Evolutionary conservation across 1,139 yeast genomes (phyloP).

Genomic region (Candida tropicalis): DNA sequence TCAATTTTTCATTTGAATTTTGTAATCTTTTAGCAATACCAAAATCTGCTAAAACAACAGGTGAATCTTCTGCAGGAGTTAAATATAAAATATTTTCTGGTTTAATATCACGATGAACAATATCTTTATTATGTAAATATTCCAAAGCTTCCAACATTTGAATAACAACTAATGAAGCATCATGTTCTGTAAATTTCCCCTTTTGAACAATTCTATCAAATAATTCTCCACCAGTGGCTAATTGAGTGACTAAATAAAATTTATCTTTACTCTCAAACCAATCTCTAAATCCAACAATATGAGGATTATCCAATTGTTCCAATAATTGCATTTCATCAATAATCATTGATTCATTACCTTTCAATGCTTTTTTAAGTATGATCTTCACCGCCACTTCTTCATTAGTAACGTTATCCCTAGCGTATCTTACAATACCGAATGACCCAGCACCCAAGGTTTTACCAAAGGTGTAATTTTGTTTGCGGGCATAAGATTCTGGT

Average conservation of each 20-base stretch:
- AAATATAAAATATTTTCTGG: slow-evolving; percentile 85
- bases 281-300: slow-evolving; percentile 80
- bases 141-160: slow-evolving; percentile 75
- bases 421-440: slow-evolving; percentile 85
- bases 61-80: slow-evolving; percentile 54
- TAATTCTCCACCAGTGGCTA: slow-evolving; percentile 91
- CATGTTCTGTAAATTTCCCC: slow-evolving; percentile 83
- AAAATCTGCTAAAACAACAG: slow-evolving; percentile 84
- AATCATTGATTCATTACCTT: slow-evolving; percentile 72
- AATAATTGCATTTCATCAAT: slow-evolving; percentile 75
- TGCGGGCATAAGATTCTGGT: slow-evolving; percentile 68
- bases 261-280: slow-evolving; percentile 88
- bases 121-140: slow-evolving; percentile 71
- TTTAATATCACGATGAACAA: slow-evolving; percentile 89
- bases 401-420: slow-evolving; percentile 56
- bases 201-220: slow-evolving; percentile 78
- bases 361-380: slow-evolving; percentile 76
- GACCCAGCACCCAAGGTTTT: slow-evolving; percentile 89
- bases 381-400: slow-evolving; percentile 88
- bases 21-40: slow-evolving; percentile 83
- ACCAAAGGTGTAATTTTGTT: slow-evolving; percentile 69
- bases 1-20: slow-evolving; percentile 62
- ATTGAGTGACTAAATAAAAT: slow-evolving; percentile 72
- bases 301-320: slow-evolving; percentile 69
- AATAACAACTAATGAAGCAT: slow-evolving; percentile 69